phyloP scores from a whole-genome alignment of 345 rosid genomes.

The Hirschfeldia incana region DNA sequence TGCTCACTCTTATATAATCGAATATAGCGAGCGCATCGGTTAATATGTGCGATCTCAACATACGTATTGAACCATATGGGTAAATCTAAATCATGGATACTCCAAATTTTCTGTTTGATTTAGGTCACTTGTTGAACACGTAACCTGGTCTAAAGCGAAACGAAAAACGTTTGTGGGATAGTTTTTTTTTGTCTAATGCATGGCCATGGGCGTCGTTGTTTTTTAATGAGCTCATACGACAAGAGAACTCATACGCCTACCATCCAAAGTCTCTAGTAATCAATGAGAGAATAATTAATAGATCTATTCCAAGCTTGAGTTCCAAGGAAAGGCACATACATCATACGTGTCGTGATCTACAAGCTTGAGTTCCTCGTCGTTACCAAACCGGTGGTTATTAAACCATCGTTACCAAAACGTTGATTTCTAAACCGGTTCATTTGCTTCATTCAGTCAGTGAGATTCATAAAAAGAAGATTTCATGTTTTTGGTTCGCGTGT shows the following conservation, averaged over 20 bases:
- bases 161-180: too few relatives aligned
- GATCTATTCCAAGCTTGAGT: constrained; percentile 64
- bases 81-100: too few relatives aligned
- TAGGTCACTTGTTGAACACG: too few relatives aligned
- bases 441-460: neutral
- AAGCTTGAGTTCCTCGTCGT: neutral
- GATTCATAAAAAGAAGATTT: neutral
- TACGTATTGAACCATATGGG: neutral
- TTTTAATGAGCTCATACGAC: neutral
- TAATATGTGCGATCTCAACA: neutral
- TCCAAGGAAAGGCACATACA: constrained; percentile 43
- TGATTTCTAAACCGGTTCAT: neutral
- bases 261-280: constrained; percentile 71
- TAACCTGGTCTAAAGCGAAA: too few relatives aligned
- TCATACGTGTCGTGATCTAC: constrained; percentile 40
- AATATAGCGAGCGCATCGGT: neutral
- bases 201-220: too few relatives aligned
- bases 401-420: neutral
- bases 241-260: constrained; percentile 9
- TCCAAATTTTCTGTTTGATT: too few relatives aligned
- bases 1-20: neutral
- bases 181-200: too few relatives aligned
- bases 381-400: neutral
- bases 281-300: constrained; percentile 50
- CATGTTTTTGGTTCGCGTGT: neutral